Evolutionary conservation across 805 yeast genomes (phyloP).

Genomic region (Zygoascus bituminiphila): DNA sequence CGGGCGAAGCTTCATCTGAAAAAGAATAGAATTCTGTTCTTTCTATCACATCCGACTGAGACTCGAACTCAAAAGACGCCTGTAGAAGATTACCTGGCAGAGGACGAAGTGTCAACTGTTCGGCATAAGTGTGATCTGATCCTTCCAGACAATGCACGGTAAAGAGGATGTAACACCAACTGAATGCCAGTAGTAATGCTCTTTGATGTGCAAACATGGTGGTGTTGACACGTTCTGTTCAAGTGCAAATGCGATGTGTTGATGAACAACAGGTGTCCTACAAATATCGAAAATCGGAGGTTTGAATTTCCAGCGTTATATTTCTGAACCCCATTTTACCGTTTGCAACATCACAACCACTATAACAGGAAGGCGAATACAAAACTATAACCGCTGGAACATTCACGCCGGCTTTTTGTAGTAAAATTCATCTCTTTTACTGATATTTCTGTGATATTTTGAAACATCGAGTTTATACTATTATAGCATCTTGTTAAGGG

Average conservation of each 20-base stretch:
- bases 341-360: no score
- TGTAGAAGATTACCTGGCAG: slow-evolving; percentile 63
- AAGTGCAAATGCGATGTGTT: not conserved
- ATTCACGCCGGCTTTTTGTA: no score
- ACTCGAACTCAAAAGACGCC: slow-evolving; percentile 61
- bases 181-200: not conserved
- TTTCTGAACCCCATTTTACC: no score
- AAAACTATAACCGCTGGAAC: no score
- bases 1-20: not conserved
- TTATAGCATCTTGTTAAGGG: no score
- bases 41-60: slow-evolving; percentile 42
- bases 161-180: not conserved
- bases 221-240: not conserved
- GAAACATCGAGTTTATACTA: no score
- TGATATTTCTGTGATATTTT: no score
- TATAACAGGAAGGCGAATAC: no score
- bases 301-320: no score
- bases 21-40: slow-evolving; percentile 10
- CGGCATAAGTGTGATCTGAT: slow-evolving; percentile 37
- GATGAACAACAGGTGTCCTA: not conserved
- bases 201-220: not conserved
- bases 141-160: not conserved
- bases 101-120: slow-evolving; percentile 55
- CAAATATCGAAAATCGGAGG: not conserved
- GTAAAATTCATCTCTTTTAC: no score